These are phyloP conservation scores for Fomitopsis serialis DNA, from an alignment of 768 basidiomycete species.

Conservation along the genomic window DNA sequence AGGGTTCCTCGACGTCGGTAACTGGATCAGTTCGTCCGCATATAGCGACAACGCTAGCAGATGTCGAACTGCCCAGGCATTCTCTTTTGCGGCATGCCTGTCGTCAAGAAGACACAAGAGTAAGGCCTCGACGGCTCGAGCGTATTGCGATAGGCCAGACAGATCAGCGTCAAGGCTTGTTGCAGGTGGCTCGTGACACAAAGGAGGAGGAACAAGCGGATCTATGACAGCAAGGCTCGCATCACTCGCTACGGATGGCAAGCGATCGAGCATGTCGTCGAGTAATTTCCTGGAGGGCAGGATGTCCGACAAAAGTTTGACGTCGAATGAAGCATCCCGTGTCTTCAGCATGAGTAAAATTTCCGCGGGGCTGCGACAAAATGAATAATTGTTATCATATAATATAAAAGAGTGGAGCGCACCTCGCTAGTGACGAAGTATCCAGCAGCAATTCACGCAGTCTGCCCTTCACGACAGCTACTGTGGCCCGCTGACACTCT, in stretches of 20 bases:
- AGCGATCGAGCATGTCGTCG: constrained; percentile 34
- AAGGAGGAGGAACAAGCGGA: constrained; percentile 47
- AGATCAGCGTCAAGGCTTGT: constrained; percentile 31
- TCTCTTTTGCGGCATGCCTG: constrained; percentile 51
- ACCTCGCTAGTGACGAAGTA: constrained; percentile 27
- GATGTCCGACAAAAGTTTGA: constrained; percentile 42
- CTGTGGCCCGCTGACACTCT: constrained; percentile 21
- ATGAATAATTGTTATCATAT: neutral
- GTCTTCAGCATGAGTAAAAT: constrained; percentile 19
- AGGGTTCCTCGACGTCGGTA: constrained; percentile 43
- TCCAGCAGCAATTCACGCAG: constrained; percentile 39
- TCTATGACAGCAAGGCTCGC: constrained; percentile 56
- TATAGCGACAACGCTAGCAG: constrained; percentile 58
- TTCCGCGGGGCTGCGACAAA: constrained; percentile 17
- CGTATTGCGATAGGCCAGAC: constrained; percentile 56
- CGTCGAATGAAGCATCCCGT: constrained; percentile 29
- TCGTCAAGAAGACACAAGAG: constrained; percentile 51
- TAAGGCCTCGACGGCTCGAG: constrained; percentile 53
- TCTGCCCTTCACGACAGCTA: constrained; percentile 34
- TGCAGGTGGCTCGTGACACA: constrained; percentile 11
- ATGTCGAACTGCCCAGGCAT: constrained; percentile 67
- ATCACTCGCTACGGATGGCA: constrained; percentile 44
- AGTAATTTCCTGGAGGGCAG: constrained; percentile 45
- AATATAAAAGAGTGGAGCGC: constrained; percentile 6
- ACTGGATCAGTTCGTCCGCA: constrained; percentile 53